A percentile compares a stretch with the other conserved stretches of the same genome.
Evolutionary conservation across 495 filamentous ascomycete genomes (phyloP).

Genomic region (Letharia lupina): DNA sequence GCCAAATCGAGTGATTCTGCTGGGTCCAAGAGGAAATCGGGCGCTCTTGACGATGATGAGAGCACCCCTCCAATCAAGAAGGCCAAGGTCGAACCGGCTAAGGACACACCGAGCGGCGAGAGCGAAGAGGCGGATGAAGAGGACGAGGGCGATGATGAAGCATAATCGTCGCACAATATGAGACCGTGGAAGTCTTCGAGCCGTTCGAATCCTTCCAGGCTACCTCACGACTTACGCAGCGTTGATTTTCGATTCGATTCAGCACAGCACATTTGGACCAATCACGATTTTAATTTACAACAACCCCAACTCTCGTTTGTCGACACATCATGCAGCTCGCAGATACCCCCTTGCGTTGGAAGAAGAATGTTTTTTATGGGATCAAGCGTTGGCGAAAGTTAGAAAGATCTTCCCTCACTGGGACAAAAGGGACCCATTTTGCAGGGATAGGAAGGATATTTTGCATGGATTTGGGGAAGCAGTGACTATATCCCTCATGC

Average conservation of each 20-base stretch:
- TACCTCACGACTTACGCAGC: slow-evolving; percentile 21
- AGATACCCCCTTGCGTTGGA: slow-evolving; percentile 22
- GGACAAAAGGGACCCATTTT: slow-evolving; percentile 15
- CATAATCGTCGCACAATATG: slow-evolving; percentile 12
- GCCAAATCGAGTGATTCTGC: slow-evolving; percentile 26
- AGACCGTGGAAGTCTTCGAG: not conserved
- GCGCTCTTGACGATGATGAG: slow-evolving; percentile 38
- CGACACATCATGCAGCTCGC: slow-evolving; percentile 15
- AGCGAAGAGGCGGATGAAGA: slow-evolving; percentile 44
- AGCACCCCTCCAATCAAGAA: slow-evolving; percentile 38
- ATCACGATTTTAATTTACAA: slow-evolving; percentile 4
- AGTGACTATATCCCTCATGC: slow-evolving; percentile 4
- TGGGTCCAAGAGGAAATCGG: slow-evolving; percentile 44
- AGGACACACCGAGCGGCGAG: slow-evolving; percentile 36
- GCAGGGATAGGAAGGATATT: not conserved
- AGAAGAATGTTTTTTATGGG: slow-evolving; percentile 13
- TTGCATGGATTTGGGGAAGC: not conserved
- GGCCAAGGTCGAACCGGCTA: slow-evolving; percentile 32
- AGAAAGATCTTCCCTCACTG: slow-evolving; percentile 23
- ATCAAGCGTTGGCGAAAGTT: slow-evolving; percentile 15
- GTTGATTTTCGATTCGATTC: slow-evolving; percentile 10
- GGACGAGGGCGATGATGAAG: slow-evolving; percentile 38
- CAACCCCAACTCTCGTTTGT: slow-evolving; percentile 10
- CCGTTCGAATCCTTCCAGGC: not conserved
- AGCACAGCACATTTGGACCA: not conserved